Evolutionary conservation across 139 green algal genomes (phyloP).

Genomic region (Chlamydomonas sphaeroides): DNA sequence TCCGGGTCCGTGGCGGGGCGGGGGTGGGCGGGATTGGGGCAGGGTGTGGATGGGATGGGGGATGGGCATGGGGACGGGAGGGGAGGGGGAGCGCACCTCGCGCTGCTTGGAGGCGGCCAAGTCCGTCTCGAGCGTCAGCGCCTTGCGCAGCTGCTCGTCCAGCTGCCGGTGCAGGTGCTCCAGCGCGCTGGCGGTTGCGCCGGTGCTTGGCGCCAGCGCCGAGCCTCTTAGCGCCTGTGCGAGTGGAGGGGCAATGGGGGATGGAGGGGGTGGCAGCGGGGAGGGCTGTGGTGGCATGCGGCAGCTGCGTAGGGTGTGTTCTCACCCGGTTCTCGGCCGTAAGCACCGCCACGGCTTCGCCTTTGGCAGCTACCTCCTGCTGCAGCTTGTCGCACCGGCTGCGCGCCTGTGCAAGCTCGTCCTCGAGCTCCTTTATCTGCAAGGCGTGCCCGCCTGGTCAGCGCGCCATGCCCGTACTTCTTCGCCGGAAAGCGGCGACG

Average conservation of each 20-base stretch:
- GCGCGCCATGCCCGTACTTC: too few relatives aligned
- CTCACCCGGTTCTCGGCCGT: constrained; percentile 11
- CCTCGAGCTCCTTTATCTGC: constrained; percentile 66
- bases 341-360: neutral
- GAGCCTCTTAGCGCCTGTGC: neutral
- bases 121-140: constrained; percentile 39
- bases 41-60: neutral
- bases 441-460: too few relatives aligned
- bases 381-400: constrained; percentile 23
- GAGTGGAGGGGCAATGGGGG: neutral
- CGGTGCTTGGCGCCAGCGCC: neutral
- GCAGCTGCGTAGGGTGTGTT: too few relatives aligned
- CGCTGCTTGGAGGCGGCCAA: constrained; percentile 21
- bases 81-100: constrained; percentile 1
- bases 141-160: constrained; percentile 19
- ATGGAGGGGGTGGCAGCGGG: neutral
- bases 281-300: too few relatives aligned
- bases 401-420: constrained; percentile 13
- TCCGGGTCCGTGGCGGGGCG: too few relatives aligned
- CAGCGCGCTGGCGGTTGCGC: neutral
- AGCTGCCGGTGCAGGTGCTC: constrained; percentile 25
- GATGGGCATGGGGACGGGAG: neutral
- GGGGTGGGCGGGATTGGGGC: neutral
- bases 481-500: too few relatives aligned
- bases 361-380: constrained; percentile 23